Percentiles rank a stretch among this genome's conserved stretches.
phyloP scores from a whole-genome alignment of 2,329 filamentous ascomycete genomes.

The Coniella lustricola region DNA sequence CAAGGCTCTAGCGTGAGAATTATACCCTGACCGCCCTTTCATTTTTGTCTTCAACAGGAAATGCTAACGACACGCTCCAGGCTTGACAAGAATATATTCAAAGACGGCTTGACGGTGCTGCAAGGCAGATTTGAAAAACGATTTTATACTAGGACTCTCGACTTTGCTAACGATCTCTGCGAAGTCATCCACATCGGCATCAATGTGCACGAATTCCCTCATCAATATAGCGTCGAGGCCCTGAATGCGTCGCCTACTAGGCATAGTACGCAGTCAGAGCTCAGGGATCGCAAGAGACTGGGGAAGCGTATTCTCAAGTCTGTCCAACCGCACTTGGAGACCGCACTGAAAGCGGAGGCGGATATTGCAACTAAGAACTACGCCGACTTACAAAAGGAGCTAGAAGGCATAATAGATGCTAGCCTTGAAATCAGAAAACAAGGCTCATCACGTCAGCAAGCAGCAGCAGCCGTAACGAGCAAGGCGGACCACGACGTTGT shows the following conservation, averaged over 20 bases:
- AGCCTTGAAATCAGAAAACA: slow-evolving; percentile 51
- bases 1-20: slow-evolving; percentile 70
- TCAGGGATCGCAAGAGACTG: slow-evolving; percentile 75
- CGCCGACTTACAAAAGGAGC: slow-evolving; percentile 62
- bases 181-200: slow-evolving; percentile 48
- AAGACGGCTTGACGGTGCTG: slow-evolving; percentile 41
- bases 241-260: slow-evolving; percentile 44
- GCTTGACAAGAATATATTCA: slow-evolving; percentile 58
- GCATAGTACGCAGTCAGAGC: slow-evolving; percentile 53
- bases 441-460: slow-evolving; percentile 27
- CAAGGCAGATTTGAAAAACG: slow-evolving; percentile 46
- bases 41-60: slow-evolving; percentile 30
- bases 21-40: background rate
- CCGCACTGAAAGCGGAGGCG: slow-evolving; percentile 72
- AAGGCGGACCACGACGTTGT: slow-evolving; percentile 39
- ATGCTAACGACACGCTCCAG: slow-evolving; percentile 30
- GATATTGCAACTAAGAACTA: slow-evolving; percentile 66
- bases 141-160: slow-evolving; percentile 50
- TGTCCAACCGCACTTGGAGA: slow-evolving; percentile 70
- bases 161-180: slow-evolving; percentile 51
- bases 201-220: slow-evolving; percentile 29
- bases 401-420: slow-evolving; percentile 66
- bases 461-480: slow-evolving; percentile 33
- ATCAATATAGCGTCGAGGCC: slow-evolving; percentile 25
- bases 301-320: slow-evolving; percentile 84